Base-by-base conservation (phyloP, 257 asterid species). In the Scutellaria barbata region DNA sequence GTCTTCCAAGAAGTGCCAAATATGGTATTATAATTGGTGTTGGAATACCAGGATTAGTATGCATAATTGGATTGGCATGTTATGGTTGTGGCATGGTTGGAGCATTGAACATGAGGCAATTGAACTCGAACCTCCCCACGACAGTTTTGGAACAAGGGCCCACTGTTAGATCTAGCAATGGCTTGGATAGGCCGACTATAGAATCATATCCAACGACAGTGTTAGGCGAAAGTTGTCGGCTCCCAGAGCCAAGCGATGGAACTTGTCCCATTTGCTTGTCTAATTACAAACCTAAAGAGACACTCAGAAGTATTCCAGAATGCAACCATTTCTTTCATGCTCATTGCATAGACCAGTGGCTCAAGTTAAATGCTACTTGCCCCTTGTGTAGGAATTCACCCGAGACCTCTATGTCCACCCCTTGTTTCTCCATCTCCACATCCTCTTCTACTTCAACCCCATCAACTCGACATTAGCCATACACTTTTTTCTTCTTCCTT, bases 341-440 rank as follows among this genome's bases (percentile, higher is more conserved):
- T 0, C 74, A 76, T 11, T 93, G 98, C 69, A 75, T 93, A 0
- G 97, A 90, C 56, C 96, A 90, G 74, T 93, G 98, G 98, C 95
- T 93, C 16, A 86, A 76, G 80, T 83, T 85, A 72, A 93, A 93
- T 8, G 95, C 90, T 2, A 82, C 84, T 6, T 93, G 98, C 40
- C 98, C 98, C 0, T 12, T 93, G 74, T 93, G 98, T 58, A 71
- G 98, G 60, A 89, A 85, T 55, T 83, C 92, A 3, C 96, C 88
- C 0, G 85, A 86, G 16, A 69, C 80, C 65, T 70, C 80, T 5
- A 6, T 53, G 1, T 67, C 63, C 66, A 81, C 94, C 8, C 83
- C 93, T 12, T 82, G 81, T 48, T 82, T 89, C 2, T 81, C 95
- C 0, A 4, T 54, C 71, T 86, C 88, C 1, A 3, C 58, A 0